Evolutionary conservation across 768 basidiomycete species (phyloP).

Genomic region (Macrocybe gigantea): DNA sequence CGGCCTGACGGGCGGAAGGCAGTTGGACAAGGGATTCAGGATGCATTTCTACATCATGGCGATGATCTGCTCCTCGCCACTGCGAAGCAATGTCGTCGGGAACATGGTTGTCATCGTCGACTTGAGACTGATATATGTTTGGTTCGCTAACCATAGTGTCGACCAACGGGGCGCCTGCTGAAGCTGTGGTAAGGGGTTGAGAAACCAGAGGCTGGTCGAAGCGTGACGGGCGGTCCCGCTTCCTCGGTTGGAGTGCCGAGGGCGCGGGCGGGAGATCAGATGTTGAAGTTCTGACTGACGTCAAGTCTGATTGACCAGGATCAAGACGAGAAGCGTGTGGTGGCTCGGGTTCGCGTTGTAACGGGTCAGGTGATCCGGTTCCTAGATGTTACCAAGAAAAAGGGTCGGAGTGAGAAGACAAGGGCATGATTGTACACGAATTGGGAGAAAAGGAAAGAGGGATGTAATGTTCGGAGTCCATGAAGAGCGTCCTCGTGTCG

Average conservation of each 20-base stretch:
- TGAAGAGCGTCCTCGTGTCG: conserved; percentile 35
- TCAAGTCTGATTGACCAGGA: conserved; percentile 2
- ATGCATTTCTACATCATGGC: conserved; percentile 1
- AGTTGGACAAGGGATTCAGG: not conserved
- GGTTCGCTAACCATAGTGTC: conserved; percentile 2
- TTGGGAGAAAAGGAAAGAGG: conserved; percentile 25
- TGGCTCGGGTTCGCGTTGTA: conserved; percentile 20
- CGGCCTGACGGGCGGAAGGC: too few relatives aligned
- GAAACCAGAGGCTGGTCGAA: conserved; percentile 17
- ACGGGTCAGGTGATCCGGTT: conserved; percentile 36
- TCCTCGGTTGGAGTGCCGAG: conserved; percentile 8
- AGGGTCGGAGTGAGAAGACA: conserved; percentile 23
- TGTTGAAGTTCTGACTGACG: not conserved
- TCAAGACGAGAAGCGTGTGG: conserved; percentile 3
- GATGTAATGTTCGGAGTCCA: conserved; percentile 21
- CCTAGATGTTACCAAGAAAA: conserved; percentile 40
- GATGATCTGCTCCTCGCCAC: conserved; percentile 5
- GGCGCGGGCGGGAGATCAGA: conserved; percentile 2
- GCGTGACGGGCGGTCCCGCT: conserved; percentile 16
- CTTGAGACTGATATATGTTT: not conserved
- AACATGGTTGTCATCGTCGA: conserved; percentile 17
- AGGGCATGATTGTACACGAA: conserved; percentile 14
- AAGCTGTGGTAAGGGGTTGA: not conserved
- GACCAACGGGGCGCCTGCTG: not conserved
- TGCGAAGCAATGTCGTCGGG: conserved; percentile 15